Conservation (phyloP, 129 eudicot genomes). For the Flaveria brownii region DNA sequence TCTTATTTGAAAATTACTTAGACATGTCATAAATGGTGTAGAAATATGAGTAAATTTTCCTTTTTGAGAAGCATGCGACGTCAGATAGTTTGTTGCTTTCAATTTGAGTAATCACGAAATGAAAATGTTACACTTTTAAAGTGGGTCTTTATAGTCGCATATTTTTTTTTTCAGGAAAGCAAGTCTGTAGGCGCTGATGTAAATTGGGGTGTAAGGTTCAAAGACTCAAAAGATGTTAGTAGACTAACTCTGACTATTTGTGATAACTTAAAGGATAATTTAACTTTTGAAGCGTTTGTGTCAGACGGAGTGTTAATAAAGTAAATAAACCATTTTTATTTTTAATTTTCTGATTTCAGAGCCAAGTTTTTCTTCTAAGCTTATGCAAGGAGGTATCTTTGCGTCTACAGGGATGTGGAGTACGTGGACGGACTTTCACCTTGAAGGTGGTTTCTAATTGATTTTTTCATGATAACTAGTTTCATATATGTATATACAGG, state of each 20-base stretch:
- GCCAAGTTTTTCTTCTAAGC: conserved; percentile 54
- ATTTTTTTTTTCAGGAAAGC: conserved; percentile 55
- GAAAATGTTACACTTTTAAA: conserved; percentile 14
- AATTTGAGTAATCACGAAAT: neutral
- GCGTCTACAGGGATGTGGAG: conserved; percentile 84
- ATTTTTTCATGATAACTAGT: neutral
- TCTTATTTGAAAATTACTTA: neutral
- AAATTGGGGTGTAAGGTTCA: conserved; percentile 97
- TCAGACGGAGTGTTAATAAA: neutral
- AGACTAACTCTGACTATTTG: conserved; percentile 13
- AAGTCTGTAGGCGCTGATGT: conserved; percentile 96
- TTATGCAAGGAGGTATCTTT: conserved; percentile 89
- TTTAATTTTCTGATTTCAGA: conserved; percentile 44
- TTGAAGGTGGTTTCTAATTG: conserved; percentile 58
- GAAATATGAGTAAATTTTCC: neutral
- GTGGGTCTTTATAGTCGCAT: neutral
- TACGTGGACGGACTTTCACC: conserved; percentile 74
- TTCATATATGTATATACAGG: neutral
- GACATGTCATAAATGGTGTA: neutral
- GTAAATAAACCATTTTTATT: neutral
- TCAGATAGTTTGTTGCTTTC: neutral
- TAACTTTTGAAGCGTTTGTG: neutral
- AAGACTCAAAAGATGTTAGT: conserved; percentile 69
- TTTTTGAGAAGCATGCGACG: neutral
- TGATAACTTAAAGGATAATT: conserved; percentile 5